Evolutionary conservation across 192 early-diverging fungal species (phyloP), one percentile per base, ranked within the genome.

Genomic region (Geosiphon pyriformis): DNA sequence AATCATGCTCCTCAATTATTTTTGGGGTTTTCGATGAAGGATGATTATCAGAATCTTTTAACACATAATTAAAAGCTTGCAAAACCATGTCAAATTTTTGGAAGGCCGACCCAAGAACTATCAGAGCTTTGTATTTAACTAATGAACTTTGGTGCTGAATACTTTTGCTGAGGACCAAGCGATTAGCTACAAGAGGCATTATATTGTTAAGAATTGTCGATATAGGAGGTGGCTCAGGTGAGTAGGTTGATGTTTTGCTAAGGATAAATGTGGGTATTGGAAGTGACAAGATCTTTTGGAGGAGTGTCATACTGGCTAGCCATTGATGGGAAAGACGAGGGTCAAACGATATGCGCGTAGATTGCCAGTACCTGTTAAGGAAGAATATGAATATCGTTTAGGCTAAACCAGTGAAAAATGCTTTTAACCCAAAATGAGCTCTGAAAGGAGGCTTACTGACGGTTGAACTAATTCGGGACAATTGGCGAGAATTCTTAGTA

Each of bases 281-380:
- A 3, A 91, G 72, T 25, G 76, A 59, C 17, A 92, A 85, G 47
- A 90, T 77, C 29, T 87, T 90, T 51, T 86, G 84, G 2, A 84
- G 75, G 1, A 92, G 61, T 2, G 90, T 84, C 76, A 91, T 86
- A 64, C 90, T 94, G 3, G 82, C 81, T n/a, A 92, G 59, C 86
- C 88, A 94, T 54, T 84, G 82, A 1, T 75, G 72, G 2, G 86
- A 88, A 11, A 84, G 72, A 25, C 88, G 81, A 18, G 90, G 90
- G 22, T 94, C 91, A 70, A 89, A 83, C 22, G 87, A 86, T 30
- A 90, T 61, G 17, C 71, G 72, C 4, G 73, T 70, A 20, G 75
- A 70, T 65, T 80, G 72, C 89, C 88, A 92, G 62, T 78, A 90
- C 11, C 88, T 90, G 65, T 52, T 34, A 6, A 29, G 12, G 20